Percentiles rank a stretch among this genome's conserved stretches.
Evolutionary conservation across 257 asterid species (phyloP).

Genomic region (Datura wrightii): DNA sequence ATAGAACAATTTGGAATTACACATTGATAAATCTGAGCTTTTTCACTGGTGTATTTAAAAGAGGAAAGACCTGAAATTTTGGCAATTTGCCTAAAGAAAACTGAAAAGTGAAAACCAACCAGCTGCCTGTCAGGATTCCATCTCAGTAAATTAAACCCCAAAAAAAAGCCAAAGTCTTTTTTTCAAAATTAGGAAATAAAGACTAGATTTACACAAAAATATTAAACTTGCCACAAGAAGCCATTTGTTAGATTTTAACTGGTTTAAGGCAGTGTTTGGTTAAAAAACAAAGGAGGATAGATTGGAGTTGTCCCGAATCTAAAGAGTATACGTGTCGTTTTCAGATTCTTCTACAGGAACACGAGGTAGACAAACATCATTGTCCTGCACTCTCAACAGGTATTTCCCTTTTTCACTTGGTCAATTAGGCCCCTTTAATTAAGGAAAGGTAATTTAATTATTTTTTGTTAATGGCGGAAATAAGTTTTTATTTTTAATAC

Average conservation of each 20-base stretch:
- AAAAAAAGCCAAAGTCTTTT: not conserved
- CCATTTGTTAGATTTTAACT: constrained; percentile 20
- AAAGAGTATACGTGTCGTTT: constrained; percentile 33
- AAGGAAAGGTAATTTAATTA: constrained; percentile 32
- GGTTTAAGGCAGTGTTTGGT: constrained; percentile 17
- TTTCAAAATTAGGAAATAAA: not conserved
- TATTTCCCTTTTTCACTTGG: constrained; percentile 24
- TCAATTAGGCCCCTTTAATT: constrained; percentile 37
- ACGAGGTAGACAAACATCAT: constrained; percentile 29
- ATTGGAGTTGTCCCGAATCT: constrained; percentile 30
- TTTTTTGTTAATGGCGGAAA: not conserved
- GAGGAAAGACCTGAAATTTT: not conserved
- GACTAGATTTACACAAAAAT: not conserved
- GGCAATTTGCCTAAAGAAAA: not conserved
- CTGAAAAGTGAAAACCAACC: not conserved
- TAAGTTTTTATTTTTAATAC: not conserved
- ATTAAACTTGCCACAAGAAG: not conserved
- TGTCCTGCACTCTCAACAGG: not conserved
- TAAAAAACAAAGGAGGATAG: not conserved
- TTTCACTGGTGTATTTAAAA: not conserved
- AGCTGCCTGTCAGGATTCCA: not conserved
- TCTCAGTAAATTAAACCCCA: not conserved
- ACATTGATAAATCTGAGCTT: too few relatives aligned
- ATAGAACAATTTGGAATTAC: too few relatives aligned
- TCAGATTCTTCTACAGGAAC: constrained; percentile 34